Evolutionary conservation across 352 stramenopile species (phyloP).

Genomic region (Pythium monospermum): DNA sequence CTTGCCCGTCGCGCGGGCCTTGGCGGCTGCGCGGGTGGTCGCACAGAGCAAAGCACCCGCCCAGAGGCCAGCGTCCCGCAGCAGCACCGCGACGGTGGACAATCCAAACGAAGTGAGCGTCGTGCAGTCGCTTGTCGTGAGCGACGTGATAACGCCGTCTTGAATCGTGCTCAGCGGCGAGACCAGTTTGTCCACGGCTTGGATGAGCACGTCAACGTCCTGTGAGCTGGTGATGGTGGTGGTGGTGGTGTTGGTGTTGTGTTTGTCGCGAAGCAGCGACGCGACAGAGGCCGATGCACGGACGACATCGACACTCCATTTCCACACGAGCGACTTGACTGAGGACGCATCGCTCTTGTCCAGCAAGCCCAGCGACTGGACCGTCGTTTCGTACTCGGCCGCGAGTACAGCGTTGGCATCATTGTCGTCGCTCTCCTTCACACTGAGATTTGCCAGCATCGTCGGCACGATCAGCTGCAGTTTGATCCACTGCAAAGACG

Average conservation of each 20-base stretch:
- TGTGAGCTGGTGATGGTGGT: constrained; percentile 15
- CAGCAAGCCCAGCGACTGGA: constrained; percentile 13
- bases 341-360: constrained; percentile 16
- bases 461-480: constrained; percentile 48
- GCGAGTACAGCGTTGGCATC: constrained; percentile 26
- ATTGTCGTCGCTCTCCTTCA: not conserved
- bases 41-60: constrained; percentile 43
- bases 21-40: constrained; percentile 32
- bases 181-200: constrained; percentile 3
- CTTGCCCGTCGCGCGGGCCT: constrained; percentile 65
- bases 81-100: constrained; percentile 40
- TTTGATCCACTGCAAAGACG: constrained; percentile 59
- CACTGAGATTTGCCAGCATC: constrained; percentile 35
- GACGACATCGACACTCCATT: constrained; percentile 38
- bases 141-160: constrained; percentile 7
- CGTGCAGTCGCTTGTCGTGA: constrained; percentile 7
- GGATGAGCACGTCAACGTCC: not conserved
- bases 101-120: constrained; percentile 44
- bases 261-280: no score
- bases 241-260: no score
- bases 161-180: constrained; percentile 14
- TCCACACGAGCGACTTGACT: constrained; percentile 45
- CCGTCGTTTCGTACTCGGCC: constrained; percentile 25
- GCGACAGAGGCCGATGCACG: constrained; percentile 4
- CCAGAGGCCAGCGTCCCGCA: constrained; percentile 59